Conservation (phyloP, 208 protist genomes). For the Trypanosoma cruzi region DNA sequence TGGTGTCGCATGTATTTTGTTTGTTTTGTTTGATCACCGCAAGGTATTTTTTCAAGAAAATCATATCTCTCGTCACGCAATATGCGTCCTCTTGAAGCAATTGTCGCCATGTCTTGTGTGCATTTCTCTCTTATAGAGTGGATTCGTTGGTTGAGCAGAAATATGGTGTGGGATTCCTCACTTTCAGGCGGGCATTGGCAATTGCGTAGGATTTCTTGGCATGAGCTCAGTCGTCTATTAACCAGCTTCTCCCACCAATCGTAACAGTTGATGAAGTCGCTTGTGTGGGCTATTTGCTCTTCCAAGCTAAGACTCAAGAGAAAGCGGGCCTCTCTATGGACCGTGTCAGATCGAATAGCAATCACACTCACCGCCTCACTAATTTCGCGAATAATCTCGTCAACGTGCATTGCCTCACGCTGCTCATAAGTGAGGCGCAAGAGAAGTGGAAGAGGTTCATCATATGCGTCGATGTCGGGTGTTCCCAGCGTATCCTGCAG, state of each 20-base stretch:
- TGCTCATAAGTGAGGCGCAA: constrained; percentile 36
- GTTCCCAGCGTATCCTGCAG: constrained; percentile 30
- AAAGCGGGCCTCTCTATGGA: constrained; percentile 49
- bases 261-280: constrained; percentile 59
- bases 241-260: constrained; percentile 58
- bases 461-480: constrained; percentile 1
- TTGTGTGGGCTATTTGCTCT: constrained; percentile 63
- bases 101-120: constrained; percentile 38
- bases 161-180: neutral
- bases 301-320: constrained; percentile 62
- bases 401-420: constrained; percentile 26
- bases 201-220: constrained; percentile 36
- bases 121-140: constrained; percentile 28
- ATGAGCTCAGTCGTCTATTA: constrained; percentile 42
- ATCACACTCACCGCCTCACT: constrained; percentile 48
- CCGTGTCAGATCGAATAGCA: constrained; percentile 24
- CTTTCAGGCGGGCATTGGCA: constrained; percentile 23
- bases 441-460: constrained; percentile 33
- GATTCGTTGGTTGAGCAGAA: constrained; percentile 32
- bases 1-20: constrained; percentile 12
- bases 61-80: constrained; percentile 65
- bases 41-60: constrained; percentile 28
- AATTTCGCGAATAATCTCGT: constrained; percentile 37
- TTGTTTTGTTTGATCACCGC: neutral
- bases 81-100: constrained; percentile 44